Evolutionary conservation across 1,284 basidiomycete genomes (phyloP).

Genomic region (Agroathelia rolfsii): DNA sequence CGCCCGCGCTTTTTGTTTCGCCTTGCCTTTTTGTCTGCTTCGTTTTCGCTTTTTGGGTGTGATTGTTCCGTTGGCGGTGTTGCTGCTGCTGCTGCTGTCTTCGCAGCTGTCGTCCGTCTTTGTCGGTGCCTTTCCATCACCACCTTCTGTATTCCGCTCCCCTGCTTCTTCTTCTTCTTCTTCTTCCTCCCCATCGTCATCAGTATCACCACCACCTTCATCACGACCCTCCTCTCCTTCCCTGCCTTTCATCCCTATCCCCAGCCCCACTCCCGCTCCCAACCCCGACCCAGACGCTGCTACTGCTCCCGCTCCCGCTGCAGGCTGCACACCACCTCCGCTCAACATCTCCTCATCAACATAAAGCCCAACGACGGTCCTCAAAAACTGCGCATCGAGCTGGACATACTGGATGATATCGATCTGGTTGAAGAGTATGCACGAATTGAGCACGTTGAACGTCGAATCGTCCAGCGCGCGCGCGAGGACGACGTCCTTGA

Average conservation of each 20-base stretch:
- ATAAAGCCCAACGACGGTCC: constrained; percentile 73
- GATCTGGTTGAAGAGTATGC: constrained; percentile 98
- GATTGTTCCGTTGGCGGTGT: constrained; percentile 22
- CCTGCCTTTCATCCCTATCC: constrained; percentile 17
- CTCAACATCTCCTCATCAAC: constrained; percentile 54
- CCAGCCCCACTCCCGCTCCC: too few species aligned
- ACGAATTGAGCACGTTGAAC: constrained; percentile 93
- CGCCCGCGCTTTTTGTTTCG: constrained; percentile 15
- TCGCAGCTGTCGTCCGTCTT: background rate
- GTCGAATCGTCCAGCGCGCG: constrained; percentile 92
- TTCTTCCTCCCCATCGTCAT: constrained; percentile 15
- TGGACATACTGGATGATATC: constrained; percentile 93
- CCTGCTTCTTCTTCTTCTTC: constrained; percentile 12
- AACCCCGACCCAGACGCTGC: too few species aligned
- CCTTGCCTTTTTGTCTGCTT: constrained; percentile 18
- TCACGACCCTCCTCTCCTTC: constrained; percentile 11
- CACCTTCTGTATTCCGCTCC: constrained; percentile 7
- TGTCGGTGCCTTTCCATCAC: background rate
- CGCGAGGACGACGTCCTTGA: constrained; percentile 96
- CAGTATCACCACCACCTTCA: constrained; percentile 4
- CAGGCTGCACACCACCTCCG: constrained; percentile 19
- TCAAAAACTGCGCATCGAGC: constrained; percentile 66
- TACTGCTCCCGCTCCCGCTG: constrained; percentile 22
- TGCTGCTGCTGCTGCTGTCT: constrained; percentile 7
- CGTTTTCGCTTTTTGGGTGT: too few species aligned